Evolutionary conservation across 768 basidiomycete genomes (phyloP).

Genomic region (Collybiopsis confluens): DNA sequence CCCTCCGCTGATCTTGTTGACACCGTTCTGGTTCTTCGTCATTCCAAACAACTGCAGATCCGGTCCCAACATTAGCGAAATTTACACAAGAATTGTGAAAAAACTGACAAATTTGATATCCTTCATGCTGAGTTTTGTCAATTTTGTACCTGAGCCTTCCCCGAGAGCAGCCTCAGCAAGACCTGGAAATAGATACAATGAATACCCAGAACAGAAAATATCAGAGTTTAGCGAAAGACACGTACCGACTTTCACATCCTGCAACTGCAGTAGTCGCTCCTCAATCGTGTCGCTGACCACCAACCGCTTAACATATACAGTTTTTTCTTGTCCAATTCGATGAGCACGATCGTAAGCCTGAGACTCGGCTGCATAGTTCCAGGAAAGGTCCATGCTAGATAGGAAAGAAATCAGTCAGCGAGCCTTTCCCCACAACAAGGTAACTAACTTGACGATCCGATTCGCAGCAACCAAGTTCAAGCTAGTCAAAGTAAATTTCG

Average conservation of each 20-base stretch:
- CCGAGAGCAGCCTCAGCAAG: constrained; percentile 69
- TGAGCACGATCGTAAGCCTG: constrained; percentile 68
- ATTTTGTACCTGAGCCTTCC: constrained; percentile 57
- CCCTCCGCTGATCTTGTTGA: background rate
- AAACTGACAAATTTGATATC: constrained; percentile 58
- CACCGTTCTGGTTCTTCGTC: constrained; percentile 9
- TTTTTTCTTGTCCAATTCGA: constrained; percentile 67
- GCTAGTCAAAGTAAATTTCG: constrained; percentile 18
- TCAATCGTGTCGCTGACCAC: constrained; percentile 70
- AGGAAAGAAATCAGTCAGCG: background rate
- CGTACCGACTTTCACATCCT: constrained; percentile 60
- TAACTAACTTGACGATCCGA: constrained; percentile 59
- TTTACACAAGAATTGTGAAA: background rate
- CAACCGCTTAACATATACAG: constrained; percentile 63
- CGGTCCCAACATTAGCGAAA: background rate
- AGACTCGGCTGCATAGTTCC: constrained; percentile 70
- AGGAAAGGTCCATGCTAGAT: constrained; percentile 63
- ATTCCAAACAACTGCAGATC: constrained; percentile 35
- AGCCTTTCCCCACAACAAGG: background rate
- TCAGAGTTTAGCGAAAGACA: background rate
- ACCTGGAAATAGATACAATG: constrained; percentile 23
- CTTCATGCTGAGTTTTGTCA: constrained; percentile 64
- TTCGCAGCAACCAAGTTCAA: constrained; percentile 66
- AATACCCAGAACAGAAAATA: too few species aligned
- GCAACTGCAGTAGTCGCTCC: constrained; percentile 72